Percentiles rank a stretch among this genome's conserved stretches.
phyloP scores from a whole-genome alignment of 768 basidiomycete genomes.

The Podaxis mareebaensis region DNA sequence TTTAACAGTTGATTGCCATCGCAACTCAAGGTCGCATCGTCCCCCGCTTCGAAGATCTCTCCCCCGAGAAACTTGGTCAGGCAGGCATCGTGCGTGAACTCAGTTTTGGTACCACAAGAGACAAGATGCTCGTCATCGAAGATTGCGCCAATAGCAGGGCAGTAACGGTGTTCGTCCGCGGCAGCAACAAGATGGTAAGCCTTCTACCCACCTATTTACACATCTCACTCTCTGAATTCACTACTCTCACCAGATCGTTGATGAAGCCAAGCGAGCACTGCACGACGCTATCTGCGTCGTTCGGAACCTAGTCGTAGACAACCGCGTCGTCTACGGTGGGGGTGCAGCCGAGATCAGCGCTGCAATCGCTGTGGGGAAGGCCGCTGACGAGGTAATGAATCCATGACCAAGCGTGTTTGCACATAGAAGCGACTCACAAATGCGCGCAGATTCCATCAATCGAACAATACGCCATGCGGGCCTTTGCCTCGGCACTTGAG shows the following conservation, averaged over 20 bases:
- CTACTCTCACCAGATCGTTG: conserved; percentile 76
- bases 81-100: conserved; percentile 95
- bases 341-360: conserved; percentile 98
- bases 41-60: conserved; percentile 95
- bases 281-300: conserved; percentile 98
- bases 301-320: conserved; percentile 91
- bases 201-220: not conserved
- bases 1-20: conserved; percentile 88
- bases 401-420: not conserved
- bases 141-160: conserved; percentile 97
- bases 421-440: not conserved
- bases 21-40: conserved; percentile 98
- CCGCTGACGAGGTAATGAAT: conserved; percentile 80
- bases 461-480: conserved; percentile 99
- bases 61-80: conserved; percentile 85
- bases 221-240: not conserved
- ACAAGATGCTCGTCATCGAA: conserved; percentile 99
- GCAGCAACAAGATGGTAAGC: conserved; percentile 96
- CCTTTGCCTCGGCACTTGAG: conserved; percentile 95
- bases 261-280: conserved; percentile 96
- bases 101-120: conserved; percentile 95
- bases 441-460: conserved; percentile 81
- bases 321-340: conserved; percentile 97
- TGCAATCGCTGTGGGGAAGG: conserved; percentile 88
- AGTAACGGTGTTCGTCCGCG: conserved; percentile 96